Percentiles rank a stretch among this genome's conserved stretches.
Evolutionary conservation across 2,329 filamentous ascomycete genomes (phyloP).

Genomic region (Cytospora leucostoma): DNA sequence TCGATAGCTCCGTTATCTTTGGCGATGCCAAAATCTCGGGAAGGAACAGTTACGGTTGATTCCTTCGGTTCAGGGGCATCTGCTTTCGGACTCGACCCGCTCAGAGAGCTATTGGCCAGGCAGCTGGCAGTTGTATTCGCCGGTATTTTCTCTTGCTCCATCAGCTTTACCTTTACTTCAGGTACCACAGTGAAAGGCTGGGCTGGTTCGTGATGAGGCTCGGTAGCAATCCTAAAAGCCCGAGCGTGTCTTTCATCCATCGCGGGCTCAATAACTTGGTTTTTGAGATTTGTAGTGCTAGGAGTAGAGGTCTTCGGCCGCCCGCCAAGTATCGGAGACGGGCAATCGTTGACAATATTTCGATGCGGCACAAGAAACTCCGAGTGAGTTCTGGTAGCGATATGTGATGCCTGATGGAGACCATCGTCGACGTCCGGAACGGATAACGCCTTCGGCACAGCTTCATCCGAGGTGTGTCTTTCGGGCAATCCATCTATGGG

Average conservation of each 20-base stretch:
- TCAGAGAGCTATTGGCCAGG: background rate
- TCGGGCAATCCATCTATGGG: conserved; percentile 18
- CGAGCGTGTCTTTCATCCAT: background rate
- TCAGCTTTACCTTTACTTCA: background rate
- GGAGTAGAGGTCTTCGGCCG: background rate
- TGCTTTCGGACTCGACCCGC: background rate
- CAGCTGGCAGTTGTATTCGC: background rate
- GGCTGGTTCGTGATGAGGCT: background rate
- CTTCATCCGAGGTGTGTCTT: background rate
- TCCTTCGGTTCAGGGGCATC: background rate
- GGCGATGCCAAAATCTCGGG: background rate
- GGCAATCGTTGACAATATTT: background rate
- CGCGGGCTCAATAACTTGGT: background rate
- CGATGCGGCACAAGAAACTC: background rate
- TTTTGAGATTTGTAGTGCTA: background rate
- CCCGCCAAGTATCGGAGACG: background rate
- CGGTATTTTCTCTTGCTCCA: background rate
- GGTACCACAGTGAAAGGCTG: background rate
- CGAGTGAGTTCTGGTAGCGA: background rate
- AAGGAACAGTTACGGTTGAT: background rate
- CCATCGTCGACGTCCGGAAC: background rate
- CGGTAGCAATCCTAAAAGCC: background rate
- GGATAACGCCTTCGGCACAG: background rate
- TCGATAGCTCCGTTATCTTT: background rate
- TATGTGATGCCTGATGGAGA: background rate